Evolutionary conservation across 2,329 filamentous ascomycete species (phyloP), one percentile per base, ranked within the genome.

Genomic region (Fusarium paranaense): DNA sequence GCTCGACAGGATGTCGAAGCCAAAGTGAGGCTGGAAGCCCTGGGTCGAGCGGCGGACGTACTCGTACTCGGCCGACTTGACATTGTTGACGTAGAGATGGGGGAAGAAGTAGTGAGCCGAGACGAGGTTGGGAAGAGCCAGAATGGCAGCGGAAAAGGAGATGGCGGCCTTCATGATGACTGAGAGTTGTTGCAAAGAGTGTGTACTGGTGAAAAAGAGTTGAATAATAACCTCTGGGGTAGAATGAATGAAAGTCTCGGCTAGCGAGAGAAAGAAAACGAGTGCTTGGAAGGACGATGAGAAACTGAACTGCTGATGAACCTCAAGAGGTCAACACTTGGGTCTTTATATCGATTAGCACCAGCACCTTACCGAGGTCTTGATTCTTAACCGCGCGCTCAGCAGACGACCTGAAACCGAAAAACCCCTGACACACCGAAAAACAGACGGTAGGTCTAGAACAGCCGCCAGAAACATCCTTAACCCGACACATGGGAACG

Each of bases 1-100:
- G 64, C 64, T 66, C 4, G 56, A 61, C 9, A 61, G 30, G 27
- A 61, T 62, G 9, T 62, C 57, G n/a, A 62, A 62, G 59, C 59
- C 59, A 42, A 61, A 61, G 64, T 56, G 57, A 32, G 64, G 64
- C 18, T 61, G 42, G 33, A 38, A 66, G 0, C 64, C 64, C 33
- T 66, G 64, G 7, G 64, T 66, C 2, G 56, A 61, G 25, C 45
- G 42, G 1, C 64, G 52, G 7, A 56, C 52, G n/a, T 56, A 56
- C 52, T 56, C 52, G 32, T 11, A 56, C 52, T 56, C 52, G 14
- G 30, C 32, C 6, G 52, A 56, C 32, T 35, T 56, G 52, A 56
- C 52, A 22, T 56, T 10, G 13, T 56, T 56, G 52, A 56, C 32
- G 13, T 56, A 56, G n/a, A 56, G 30, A 32, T 56, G 52, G 8